phyloP scores from a whole-genome alignment of 2,329 filamentous ascomycete species.

The Colletotrichum sp. region DNA sequence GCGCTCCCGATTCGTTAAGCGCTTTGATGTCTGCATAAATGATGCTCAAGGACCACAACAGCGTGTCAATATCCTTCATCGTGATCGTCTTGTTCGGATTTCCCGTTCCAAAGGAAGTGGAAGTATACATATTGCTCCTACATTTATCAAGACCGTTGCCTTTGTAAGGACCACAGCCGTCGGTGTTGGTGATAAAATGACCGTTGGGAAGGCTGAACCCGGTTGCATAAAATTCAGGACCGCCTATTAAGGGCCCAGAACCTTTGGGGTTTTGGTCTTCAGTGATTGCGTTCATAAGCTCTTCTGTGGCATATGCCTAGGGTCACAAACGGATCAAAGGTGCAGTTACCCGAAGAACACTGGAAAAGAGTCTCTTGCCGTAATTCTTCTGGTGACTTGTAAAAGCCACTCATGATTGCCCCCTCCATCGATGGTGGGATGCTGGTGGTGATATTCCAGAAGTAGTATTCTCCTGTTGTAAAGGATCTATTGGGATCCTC shows the following conservation, averaged over 20 bases:
- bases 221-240: background rate
- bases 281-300: background rate
- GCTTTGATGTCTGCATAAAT: background rate
- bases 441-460: background rate
- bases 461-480: no score
- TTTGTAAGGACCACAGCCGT: background rate
- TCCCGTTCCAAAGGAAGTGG: background rate
- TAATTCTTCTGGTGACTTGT: background rate
- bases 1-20: background rate
- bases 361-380: background rate
- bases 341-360: constrained; percentile 23
- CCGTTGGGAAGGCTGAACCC: background rate
- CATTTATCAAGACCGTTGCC: background rate
- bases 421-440: background rate
- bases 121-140: background rate
- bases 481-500: no score
- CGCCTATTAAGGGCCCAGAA: no score
- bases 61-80: background rate
- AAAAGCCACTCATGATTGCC: constrained; percentile 13
- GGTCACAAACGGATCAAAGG: constrained; percentile 18
- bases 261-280: no score
- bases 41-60: constrained; percentile 2
- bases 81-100: background rate
- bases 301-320: constrained; percentile 20
- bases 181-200: background rate